These are phyloP conservation scores for Nidula niveotomentosa DNA, from an alignment of 1,284 basidiomycete species.

Conservation along the genomic window DNA sequence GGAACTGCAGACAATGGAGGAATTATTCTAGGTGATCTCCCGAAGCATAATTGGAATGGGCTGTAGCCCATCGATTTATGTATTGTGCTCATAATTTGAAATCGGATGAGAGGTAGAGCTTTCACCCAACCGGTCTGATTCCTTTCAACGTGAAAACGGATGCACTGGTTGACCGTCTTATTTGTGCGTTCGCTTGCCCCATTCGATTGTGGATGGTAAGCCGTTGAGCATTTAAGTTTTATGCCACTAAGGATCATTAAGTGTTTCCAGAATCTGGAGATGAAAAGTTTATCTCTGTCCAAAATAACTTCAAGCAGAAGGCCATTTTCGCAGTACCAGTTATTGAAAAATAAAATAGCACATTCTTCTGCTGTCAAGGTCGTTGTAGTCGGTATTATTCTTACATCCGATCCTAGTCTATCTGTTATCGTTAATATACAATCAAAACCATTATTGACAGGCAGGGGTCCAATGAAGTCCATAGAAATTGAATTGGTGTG, in stretches of 20 bases:
- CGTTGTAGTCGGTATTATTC: no score
- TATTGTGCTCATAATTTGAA: not conserved
- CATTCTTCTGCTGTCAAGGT: conserved; percentile 30
- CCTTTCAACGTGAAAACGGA: not conserved
- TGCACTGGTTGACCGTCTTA: not conserved
- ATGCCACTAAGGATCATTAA: not conserved
- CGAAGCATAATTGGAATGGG: no score
- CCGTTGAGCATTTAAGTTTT: not conserved
- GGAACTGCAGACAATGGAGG: not conserved
- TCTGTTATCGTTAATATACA: conserved; percentile 31
- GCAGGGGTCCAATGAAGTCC: conserved; percentile 33
- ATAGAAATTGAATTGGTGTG: no score
- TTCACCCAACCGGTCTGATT: not conserved
- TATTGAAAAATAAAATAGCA: no score
- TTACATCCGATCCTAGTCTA: conserved; percentile 40
- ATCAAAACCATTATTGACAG: conserved; percentile 21
- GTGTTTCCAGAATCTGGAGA: not conserved
- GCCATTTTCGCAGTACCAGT: no score
- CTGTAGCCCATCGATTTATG: not conserved
- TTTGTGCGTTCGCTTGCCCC: not conserved
- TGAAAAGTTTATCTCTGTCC: not conserved
- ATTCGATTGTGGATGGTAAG: not conserved
- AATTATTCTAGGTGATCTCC: not conserved
- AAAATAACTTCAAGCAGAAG: conserved; percentile 12
- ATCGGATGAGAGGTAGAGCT: not conserved